Base-by-base conservation (phyloP, 2,329 filamentous ascomycete species). In the Corynespora cassiicola region DNA sequence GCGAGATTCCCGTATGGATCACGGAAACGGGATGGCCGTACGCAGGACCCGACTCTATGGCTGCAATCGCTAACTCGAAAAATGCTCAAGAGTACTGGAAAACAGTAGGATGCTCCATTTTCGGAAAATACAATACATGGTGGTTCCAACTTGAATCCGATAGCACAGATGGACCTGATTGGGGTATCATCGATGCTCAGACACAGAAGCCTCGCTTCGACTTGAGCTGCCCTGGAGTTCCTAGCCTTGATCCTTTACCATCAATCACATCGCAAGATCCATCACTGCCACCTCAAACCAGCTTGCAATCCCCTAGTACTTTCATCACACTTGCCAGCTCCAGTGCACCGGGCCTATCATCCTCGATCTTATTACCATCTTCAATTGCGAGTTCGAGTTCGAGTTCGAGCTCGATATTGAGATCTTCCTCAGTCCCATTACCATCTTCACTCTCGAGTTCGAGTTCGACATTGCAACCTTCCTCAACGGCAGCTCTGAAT, bases 1-100 rank as follows among this genome's bases (percentile, higher is more conserved):
- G 50, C 7, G 42, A 50, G 11, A 57, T 32, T 10, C 47, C 50
- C 1, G 50, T 69, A 5, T 69, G 65, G 64, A 63, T 69, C 28
- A 57, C 61, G 7, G 65, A 69, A 34, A 58, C 59, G 17, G 62
- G 61, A 12, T 67, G 63, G 63, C 63, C 63, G 2, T 45, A 51
- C 14, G 23, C 35, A 2, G 61, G 58, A 3, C 28, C 39, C 1
- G 34, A 41, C 9, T 22, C 37, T 16, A 47, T 41, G 2, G 34
- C 31, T 7, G 47, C 53, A 12, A 37, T 46, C 10, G 48, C 61
- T 7, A 51, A 52, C 20, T 19, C 36, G 3, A 40, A 55, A 3
- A 58, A 58, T 10, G 42, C 60, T 12, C 56, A 63, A 22, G 45
- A 33, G 24, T 66, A 57, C 24, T 66, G 61, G 63, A 56, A 24